These are phyloP conservation scores for Solanum dulcamara DNA, from an alignment of 257 asterid genomes.

Conservation along the genomic window DNA sequence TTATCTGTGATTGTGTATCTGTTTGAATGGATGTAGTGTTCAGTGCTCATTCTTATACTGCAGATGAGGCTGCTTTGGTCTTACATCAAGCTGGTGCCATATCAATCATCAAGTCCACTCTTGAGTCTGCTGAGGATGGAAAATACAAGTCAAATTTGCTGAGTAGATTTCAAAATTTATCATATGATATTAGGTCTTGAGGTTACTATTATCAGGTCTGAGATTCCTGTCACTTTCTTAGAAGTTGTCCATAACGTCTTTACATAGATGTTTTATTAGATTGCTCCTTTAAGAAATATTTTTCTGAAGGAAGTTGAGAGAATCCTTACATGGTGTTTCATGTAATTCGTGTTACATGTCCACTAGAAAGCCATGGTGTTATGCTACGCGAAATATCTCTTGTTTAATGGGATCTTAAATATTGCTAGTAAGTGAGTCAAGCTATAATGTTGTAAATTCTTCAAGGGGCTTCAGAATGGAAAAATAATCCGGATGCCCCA, in stretches of 20 bases:
- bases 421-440: not conserved
- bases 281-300: not conserved
- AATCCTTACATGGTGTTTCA: not conserved
- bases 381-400: not conserved
- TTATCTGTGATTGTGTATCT: not conserved
- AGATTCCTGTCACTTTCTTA: not conserved
- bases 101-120: conserved; percentile 35
- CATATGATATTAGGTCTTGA: conserved; percentile 14
- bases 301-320: not conserved
- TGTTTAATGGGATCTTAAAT: not conserved
- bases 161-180: conserved; percentile 32
- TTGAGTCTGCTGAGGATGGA: conserved; percentile 38
- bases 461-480: not conserved
- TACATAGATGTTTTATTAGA: not conserved
- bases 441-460: not conserved
- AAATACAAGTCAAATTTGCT: conserved; percentile 42
- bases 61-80: conserved; percentile 56
- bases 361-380: not conserved
- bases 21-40: not conserved
- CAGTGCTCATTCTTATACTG: not conserved
- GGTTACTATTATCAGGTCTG: not conserved
- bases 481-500: not conserved
- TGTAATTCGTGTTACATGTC: not conserved
- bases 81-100: conserved; percentile 59
- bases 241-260: not conserved